Conservation (phyloP, 2,329 filamentous ascomycete genomes). For the Microdochium nivale region DNA sequence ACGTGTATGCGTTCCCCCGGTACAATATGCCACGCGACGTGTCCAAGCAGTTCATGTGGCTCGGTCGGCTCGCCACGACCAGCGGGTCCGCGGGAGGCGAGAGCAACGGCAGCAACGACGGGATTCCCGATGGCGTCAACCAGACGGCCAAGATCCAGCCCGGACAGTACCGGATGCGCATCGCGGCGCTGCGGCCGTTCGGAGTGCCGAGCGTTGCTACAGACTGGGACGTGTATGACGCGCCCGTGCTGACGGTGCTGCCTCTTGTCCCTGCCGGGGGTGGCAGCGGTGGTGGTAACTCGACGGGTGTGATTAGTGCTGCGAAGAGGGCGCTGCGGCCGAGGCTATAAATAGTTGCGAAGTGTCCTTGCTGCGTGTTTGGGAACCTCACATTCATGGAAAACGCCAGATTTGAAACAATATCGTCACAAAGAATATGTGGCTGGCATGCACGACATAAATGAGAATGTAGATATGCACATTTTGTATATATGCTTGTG, state of each 20-base stretch:
- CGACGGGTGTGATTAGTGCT: background rate
- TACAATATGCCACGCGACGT: constrained; percentile 22
- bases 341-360: background rate
- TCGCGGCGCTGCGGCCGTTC: constrained; percentile 31
- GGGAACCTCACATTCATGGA: background rate
- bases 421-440: background rate
- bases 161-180: constrained; percentile 21
- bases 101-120: constrained; percentile 12
- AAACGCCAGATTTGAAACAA: background rate
- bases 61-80: constrained; percentile 26
- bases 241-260: constrained; percentile 22
- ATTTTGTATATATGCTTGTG: background rate
- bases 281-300: too few species aligned
- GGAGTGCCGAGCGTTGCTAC: constrained; percentile 29
- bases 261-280: constrained; percentile 1
- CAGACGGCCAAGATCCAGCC: background rate
- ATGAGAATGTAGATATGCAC: background rate
- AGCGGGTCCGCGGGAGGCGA: background rate
- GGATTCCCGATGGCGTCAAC: constrained; percentile 14
- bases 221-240: constrained; percentile 32
- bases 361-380: background rate
- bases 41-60: constrained; percentile 27
- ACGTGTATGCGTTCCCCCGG: constrained; percentile 28
- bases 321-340: background rate
- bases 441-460: background rate